phyloP scores from a whole-genome alignment of 768 basidiomycete genomes.

The Dictyophora rubrovolvata region DNA sequence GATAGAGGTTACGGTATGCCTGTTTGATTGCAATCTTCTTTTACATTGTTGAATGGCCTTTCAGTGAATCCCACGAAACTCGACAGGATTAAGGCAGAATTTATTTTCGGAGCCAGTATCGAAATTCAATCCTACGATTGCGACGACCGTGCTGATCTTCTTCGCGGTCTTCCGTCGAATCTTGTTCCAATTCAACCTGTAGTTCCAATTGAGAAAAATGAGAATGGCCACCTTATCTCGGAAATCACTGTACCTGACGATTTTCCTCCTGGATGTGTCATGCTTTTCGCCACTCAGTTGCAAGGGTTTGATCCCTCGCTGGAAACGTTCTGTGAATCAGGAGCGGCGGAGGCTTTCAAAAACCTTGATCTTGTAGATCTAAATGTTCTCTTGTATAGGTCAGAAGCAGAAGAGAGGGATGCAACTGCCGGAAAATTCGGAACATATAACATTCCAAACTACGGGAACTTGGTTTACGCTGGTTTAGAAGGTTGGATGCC shows the following conservation, averaged over 20 bases:
- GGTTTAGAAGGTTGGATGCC: constrained; percentile 98
- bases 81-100: constrained; percentile 66
- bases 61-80: constrained; percentile 80
- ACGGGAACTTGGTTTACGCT: constrained; percentile 76
- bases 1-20: constrained; percentile 70
- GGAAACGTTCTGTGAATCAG: constrained; percentile 62
- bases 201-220: constrained; percentile 48
- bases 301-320: constrained; percentile 61
- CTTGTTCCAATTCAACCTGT: constrained; percentile 57
- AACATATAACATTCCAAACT: constrained; percentile 67
- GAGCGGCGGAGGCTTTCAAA: constrained; percentile 62
- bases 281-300: constrained; percentile 84
- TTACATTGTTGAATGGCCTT: neutral
- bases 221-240: constrained; percentile 56
- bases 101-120: constrained; percentile 70
- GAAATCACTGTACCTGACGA: constrained; percentile 76
- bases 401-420: constrained; percentile 88
- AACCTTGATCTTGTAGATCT: constrained; percentile 77
- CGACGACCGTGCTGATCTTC: constrained; percentile 35
- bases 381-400: constrained; percentile 77
- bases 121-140: constrained; percentile 54
- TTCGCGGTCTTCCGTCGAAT: constrained; percentile 65
- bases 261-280: constrained; percentile 93
- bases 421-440: constrained; percentile 76
- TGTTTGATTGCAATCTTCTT: neutral